Percentiles rank a stretch among this genome's conserved stretches.
Evolutionary conservation across 2,329 filamentous ascomycete species (phyloP).

Genomic region (Alternaria incomplexa): DNA sequence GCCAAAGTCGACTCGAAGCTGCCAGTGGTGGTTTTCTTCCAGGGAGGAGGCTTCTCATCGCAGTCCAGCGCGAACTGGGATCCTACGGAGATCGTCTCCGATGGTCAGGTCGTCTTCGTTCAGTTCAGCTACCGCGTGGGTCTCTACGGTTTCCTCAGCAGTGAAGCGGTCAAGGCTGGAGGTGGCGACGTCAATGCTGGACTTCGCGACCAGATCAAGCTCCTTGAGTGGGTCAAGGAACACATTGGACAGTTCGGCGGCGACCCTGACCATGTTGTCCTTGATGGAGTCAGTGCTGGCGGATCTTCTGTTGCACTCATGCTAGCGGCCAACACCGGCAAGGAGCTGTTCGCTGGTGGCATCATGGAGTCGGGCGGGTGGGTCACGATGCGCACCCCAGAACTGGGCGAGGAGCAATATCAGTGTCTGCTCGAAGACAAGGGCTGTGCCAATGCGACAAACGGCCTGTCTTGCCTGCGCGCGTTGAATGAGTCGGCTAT

Average conservation of each 20-base stretch:
- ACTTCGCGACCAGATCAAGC: conserved; percentile 72
- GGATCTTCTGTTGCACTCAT: conserved; percentile 49
- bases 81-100: conserved; percentile 66
- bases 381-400: conserved; percentile 54
- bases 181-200: conserved; percentile 69
- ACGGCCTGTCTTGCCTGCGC: conserved; percentile 57
- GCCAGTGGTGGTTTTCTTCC: conserved; percentile 69
- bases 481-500: conserved; percentile 52
- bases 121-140: conserved; percentile 80
- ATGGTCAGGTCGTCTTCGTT: conserved; percentile 70
- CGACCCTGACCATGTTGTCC: conserved; percentile 69
- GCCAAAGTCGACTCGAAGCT: conserved; percentile 59
- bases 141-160: conserved; percentile 72
- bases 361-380: conserved; percentile 63
- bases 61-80: conserved; percentile 61
- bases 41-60: conserved; percentile 56
- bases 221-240: conserved; percentile 71
- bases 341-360: conserved; percentile 58
- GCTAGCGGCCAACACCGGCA: conserved; percentile 49
- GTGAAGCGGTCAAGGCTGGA: conserved; percentile 57
- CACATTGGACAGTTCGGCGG: conserved; percentile 73
- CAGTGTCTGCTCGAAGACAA: conserved; percentile 59
- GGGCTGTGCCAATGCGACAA: conserved; percentile 51
- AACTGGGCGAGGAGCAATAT: conserved; percentile 60
- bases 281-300: conserved; percentile 73